Evolutionary conservation across 306 rosid species (phyloP).

Genomic region (Sicyos baderoa): DNA sequence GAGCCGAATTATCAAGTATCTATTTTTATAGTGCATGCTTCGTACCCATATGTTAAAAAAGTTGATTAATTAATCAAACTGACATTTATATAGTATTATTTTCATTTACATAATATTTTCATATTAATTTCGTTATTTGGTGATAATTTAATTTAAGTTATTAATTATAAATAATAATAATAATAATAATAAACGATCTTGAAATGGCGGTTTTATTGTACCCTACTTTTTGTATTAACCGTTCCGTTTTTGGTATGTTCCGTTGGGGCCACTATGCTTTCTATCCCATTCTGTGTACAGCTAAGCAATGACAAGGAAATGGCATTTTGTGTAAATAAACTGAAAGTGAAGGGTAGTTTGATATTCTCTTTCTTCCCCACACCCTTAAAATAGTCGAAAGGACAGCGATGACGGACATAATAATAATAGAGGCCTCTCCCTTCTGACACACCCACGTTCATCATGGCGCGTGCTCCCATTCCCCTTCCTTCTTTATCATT

Average conservation of each 20-base stretch:
- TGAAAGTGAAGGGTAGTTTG: not conserved
- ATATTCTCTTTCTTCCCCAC: slow-evolving; percentile 14
- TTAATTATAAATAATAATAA: no score
- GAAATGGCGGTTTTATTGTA: no score
- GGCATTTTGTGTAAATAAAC: slow-evolving; percentile 24
- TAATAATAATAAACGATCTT: no score
- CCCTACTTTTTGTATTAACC: not conserved
- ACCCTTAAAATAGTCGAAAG: slow-evolving; percentile 38
- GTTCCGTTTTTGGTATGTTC: slow-evolving; percentile 42
- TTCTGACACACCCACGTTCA: slow-evolving; percentile 42
- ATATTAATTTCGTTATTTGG: no score
- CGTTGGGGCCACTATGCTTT: slow-evolving; percentile 29
- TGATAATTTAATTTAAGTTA: no score
- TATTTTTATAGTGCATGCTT: no score
- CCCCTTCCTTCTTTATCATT: slow-evolving; percentile 4
- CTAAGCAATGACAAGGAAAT: not conserved
- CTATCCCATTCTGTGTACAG: not conserved
- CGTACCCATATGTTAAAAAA: no score
- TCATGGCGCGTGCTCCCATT: slow-evolving; percentile 50
- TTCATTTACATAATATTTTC: no score
- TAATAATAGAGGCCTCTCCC: slow-evolving; percentile 43
- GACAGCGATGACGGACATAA: slow-evolving; percentile 37
- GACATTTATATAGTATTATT: no score
- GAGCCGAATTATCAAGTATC: no score
- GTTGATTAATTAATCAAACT: no score